Evolutionary conservation across 2,329 filamentous ascomycete genomes (phyloP), one percentile per base, ranked within the genome.

Genomic region (Stemphylium lycopersici): DNA sequence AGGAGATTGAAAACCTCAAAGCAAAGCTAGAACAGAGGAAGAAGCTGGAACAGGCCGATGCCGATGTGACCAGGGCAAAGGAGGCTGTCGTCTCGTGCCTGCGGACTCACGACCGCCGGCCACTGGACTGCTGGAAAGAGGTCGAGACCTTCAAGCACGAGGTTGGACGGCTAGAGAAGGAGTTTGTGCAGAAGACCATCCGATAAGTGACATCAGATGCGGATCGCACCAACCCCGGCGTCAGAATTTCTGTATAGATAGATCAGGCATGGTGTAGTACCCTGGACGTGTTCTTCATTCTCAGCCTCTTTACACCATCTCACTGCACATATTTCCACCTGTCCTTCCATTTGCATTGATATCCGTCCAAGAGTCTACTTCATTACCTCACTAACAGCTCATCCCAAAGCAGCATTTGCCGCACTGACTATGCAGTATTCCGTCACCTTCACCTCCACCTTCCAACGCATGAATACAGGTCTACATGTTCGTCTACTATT

Each of bases 71-170:
- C 77, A 83, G 81, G 72, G 90, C 92, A 16, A 89, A 91, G 76
- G 81, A 85, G 64, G 86, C 88, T 55, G 87, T 97, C 51, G 85
- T 95, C 59, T 83, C 84, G 67, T 98, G 93, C 75, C 80, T 98
- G 80, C 82, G 90, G 58, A 83, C 88, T 70, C 88, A 97, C 76
- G 93, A 97, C 77, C 83, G 91, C 61, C 84, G 91, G 75, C 93
- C 93, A 73, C 80, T 97, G 72, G 90, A 97, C 80, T 98, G 93
- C 83, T 97, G 90, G 90, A 84, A 87, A 77, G 92, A 97, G 84
- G 91, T 97, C 20, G 89, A 96, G 79, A 82, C 81, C 16, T 98
- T 98, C 77, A 96, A 93, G 85, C 84, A 84, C 68, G 91, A 96
- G 82, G 93, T 98, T 45, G 86, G 90, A 65, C 87, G 86, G 79